Base-by-base conservation (phyloP, 768 basidiomycete species). In the Mrakia hoshinonis region DNA sequence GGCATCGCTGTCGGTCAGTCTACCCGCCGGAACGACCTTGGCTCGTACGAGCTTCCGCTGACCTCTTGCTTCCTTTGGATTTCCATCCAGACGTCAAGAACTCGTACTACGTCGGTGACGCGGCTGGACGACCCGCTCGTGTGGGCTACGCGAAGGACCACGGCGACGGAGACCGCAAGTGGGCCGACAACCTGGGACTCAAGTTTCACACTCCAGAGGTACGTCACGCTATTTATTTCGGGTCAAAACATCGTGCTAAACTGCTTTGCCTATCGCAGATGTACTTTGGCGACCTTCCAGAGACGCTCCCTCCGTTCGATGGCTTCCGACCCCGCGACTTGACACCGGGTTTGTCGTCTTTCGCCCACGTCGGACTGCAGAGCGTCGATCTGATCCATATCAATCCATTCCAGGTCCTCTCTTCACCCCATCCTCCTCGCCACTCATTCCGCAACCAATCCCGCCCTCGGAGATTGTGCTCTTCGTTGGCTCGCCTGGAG, bases 61-160 rank as follows among this genome's bases (percentile, higher is more conserved):
- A 47, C 55, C 48, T 34, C 36, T 26, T 39, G 46, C 20, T 7
- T 36, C 7, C 5, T 5, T 39, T 26, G 3, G 12, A 26, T n/a
- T 22, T 63, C 48, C 49, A 13, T 48, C 0, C 76, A 93, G 92
- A 94, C 77, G 83, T 85, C 74, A 70, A 76, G 0, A 52, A 81
- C 0, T 88, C 90, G 0, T 89, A 90, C 75, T 94, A 89, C 75
- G 87, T 95, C 0, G 93, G 93, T 3, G 93, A 96, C 75, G 92
- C 91, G 1, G 93, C 92, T 13, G 93, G 92, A 13, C 85, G 93
- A 55, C 80, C 82, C 10, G 73, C 72, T 1, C 60, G 54, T 2
- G 70, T 61, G 1, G 65, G 67, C 3, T 29, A 63, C 51, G 46
- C 31, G 55, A 79, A 80, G 34, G 93, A 96, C 80, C 90, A 89